Base-by-base conservation (phyloP, 1,139 yeast genomes). In the Pichia sp. region DNA sequence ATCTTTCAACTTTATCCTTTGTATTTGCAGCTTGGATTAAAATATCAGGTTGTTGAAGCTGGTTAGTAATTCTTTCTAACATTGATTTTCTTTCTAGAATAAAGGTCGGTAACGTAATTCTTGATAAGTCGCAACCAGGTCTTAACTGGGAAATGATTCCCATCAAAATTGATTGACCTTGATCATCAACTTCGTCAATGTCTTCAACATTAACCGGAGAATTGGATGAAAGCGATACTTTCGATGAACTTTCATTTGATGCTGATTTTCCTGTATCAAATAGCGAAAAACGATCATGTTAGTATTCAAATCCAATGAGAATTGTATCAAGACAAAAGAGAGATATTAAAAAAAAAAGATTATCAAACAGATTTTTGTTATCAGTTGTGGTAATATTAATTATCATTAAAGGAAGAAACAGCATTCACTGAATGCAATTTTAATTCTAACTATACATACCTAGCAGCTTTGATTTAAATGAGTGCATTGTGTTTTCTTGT, bases 31-130 rank as follows among this genome's bases (percentile, higher is more conserved):
- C 97, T 30, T 77, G 76, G 5, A 88, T 65, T 40, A 90, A 67
- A 33, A 89, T 69, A 38, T 80, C 79, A 0, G 97, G 97, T 57
- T 83, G 94, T 60, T 83, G 88, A 58, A 90, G 76, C 63, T 82
- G 86, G 66, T 92, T 92, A 9, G 97, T 86, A 56, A 92, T 87
- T 63, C 98, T 80, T 66, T 92, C 98, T 48, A 92, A 72, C 98
- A 92, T 90, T 3, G 96, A 86, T 67, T 90, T 92, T 65, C 95
- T 85, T 67, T 92, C 98, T 47, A 92, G 74, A 48, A 92, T 88
- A 60, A 92, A 92, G 0, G 98, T 92, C 2, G 98, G 98, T 47
- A 92, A 74, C 0, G 98, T 90, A 57, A 92, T 92, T 60, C 89
- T 78, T 0, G 96, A 75, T 53, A 92, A 73, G 63, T 92, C 98